Evolutionary conservation across 2,329 filamentous ascomycete species (phyloP).

Genomic region (Acrodontium crateriforme): DNA sequence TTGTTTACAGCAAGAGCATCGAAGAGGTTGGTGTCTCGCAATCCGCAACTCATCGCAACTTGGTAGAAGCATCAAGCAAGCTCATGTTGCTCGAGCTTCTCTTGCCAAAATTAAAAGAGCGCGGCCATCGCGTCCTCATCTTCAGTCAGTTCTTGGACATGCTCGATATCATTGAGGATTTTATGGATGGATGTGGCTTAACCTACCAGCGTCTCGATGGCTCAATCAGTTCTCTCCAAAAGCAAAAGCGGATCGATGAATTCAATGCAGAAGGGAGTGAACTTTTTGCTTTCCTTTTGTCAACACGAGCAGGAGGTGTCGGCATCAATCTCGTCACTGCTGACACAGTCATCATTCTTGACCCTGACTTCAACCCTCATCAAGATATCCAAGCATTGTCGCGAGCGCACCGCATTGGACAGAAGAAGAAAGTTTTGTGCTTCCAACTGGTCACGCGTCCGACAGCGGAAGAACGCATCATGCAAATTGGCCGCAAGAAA

Average conservation of each 20-base stretch:
- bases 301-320: constrained; percentile 86
- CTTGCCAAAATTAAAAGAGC: constrained; percentile 71
- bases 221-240: constrained; percentile 64
- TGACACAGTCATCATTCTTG: constrained; percentile 94
- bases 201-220: constrained; percentile 74
- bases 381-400: constrained; percentile 95
- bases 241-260: constrained; percentile 85
- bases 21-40: constrained; percentile 62
- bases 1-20: constrained; percentile 80
- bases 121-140: constrained; percentile 80
- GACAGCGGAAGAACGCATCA: constrained; percentile 86
- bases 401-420: constrained; percentile 87
- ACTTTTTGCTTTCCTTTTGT: constrained; percentile 82
- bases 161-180: constrained; percentile 82
- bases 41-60: constrained; percentile 55
- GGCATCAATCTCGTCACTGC: constrained; percentile 96
- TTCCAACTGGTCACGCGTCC: constrained; percentile 87
- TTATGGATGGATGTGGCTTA: constrained; percentile 61
- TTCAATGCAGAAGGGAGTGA: constrained; percentile 77
- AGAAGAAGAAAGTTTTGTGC: constrained; percentile 88
- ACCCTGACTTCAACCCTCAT: constrained; percentile 95
- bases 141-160: constrained; percentile 93
- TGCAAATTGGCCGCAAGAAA: constrained; percentile 90
- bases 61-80: constrained; percentile 86
- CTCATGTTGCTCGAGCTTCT: constrained; percentile 71